phyloP scores from a whole-genome alignment of 75 land plant species.

The Ceratopteris richardii region DNA sequence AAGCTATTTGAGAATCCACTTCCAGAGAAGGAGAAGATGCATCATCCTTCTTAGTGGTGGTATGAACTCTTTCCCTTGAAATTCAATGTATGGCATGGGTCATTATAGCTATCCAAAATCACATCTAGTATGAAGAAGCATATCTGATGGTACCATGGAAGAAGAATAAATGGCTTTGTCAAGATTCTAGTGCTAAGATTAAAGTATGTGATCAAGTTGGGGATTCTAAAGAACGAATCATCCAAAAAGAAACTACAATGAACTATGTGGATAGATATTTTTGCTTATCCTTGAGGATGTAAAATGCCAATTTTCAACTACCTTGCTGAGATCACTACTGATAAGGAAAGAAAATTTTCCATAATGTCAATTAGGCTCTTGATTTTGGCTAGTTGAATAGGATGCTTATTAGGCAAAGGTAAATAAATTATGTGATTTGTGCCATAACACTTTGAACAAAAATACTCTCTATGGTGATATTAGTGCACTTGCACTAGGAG shows the following conservation, averaged over 20 bases:
- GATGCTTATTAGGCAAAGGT: constrained; percentile 78
- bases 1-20: constrained; percentile 75
- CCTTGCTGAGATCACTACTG: constrained; percentile 37
- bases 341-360: constrained; percentile 36
- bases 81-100: background rate
- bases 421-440: constrained; percentile 65
- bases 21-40: constrained; percentile 28
- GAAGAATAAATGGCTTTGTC: constrained; percentile 50
- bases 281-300: constrained; percentile 88
- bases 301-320: constrained; percentile 54
- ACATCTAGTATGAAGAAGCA: constrained; percentile 11
- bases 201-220: constrained; percentile 56
- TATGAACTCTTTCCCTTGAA: background rate
- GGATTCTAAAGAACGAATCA: constrained; percentile 71
- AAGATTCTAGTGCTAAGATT: constrained; percentile 72
- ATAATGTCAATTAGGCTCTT: constrained; percentile 46
- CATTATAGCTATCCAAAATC: background rate
- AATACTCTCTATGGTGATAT: no score
- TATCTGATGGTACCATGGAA: background rate
- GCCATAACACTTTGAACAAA: no score
- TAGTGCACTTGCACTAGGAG: no score
- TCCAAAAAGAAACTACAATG: constrained; percentile 38
- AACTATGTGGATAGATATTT: constrained; percentile 43
- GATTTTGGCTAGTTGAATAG: constrained; percentile 58
- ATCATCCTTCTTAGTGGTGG: background rate